Percentiles rank a stretch among this genome's conserved stretches.
Evolutionary conservation across 2,329 filamentous ascomycete species (phyloP).

Genomic region (Epichloe festucae): DNA sequence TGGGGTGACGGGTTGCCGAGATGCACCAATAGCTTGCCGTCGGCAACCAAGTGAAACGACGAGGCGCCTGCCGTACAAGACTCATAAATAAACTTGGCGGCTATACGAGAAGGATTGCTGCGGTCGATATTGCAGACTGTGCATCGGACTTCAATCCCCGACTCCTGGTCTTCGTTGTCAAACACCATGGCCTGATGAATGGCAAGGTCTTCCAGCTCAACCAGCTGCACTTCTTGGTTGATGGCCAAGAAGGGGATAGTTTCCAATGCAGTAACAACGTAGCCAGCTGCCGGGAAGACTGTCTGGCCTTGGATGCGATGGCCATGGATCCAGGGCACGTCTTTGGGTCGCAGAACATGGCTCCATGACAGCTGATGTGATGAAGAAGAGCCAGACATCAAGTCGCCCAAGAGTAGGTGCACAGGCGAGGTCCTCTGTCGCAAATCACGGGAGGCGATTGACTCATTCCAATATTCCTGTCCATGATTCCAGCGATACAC

Average conservation of each 20-base stretch:
- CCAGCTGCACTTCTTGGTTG: neutral
- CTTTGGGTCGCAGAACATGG: conserved; percentile 11
- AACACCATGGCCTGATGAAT: conserved; percentile 1
- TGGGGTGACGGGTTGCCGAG: neutral
- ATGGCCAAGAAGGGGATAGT: neutral
- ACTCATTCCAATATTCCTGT: neutral
- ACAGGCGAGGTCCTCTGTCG: neutral
- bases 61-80: neutral
- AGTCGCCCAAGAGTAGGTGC: conserved; percentile 10
- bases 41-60: neutral
- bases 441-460: neutral
- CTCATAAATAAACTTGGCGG: neutral
- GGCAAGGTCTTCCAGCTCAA: neutral
- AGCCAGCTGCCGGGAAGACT: conserved; percentile 26
- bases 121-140: neutral
- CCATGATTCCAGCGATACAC: conserved; percentile 9
- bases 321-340: conserved; percentile 20
- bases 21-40: neutral
- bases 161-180: neutral
- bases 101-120: neutral
- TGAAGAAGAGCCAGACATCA: conserved; percentile 2
- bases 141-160: neutral
- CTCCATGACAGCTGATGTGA: conserved; percentile 10
- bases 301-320: conserved; percentile 11
- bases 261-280: conserved; percentile 19